A percentile compares a stretch with the other conserved stretches of the same genome.
These are phyloP conservation scores for Trebouxia sp. DNA, from an alignment of 139 green algal species.

Conservation along the genomic window DNA sequence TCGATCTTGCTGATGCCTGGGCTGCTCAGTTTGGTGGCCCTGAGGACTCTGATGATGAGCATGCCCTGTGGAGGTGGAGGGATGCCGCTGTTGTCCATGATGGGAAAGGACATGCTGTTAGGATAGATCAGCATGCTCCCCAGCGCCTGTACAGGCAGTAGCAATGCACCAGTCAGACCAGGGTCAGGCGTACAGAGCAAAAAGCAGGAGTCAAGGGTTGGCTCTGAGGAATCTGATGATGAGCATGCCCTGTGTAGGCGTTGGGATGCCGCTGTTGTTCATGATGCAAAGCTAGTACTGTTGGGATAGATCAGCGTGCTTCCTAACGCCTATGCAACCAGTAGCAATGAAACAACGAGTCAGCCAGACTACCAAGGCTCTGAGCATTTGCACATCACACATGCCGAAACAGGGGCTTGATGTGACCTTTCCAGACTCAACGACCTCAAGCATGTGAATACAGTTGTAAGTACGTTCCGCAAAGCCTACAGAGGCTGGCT, in stretches of 20 bases:
- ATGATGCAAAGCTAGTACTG: slow-evolving; percentile 66
- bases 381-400: no score
- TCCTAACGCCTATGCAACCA: slow-evolving; percentile 31
- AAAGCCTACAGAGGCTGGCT: no score
- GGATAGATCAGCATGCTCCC: slow-evolving; percentile 65
- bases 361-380: no score
- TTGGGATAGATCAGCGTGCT: slow-evolving; percentile 72
- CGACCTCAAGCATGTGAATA: no score
- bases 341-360: no score
- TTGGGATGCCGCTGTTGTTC: slow-evolving; percentile 63
- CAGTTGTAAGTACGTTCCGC: no score
- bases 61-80: slow-evolving; percentile 54
- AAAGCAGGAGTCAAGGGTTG: no score
- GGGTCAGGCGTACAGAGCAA: no score
- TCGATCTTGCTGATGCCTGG: slow-evolving; percentile 36
- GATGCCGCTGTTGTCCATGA: slow-evolving; percentile 73
- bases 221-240: slow-evolving; percentile 37
- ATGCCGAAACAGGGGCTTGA: no score
- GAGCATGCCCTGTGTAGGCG: slow-evolving; percentile 56
- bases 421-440: no score
- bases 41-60: slow-evolving; percentile 44
- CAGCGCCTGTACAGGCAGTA: slow-evolving; percentile 27
- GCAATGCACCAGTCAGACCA: no score
- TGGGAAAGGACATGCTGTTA: slow-evolving; percentile 62
- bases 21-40: slow-evolving; percentile 26